Base-by-base conservation (phyloP, 768 basidiomycete genomes). In the Neoboletus magnificus region DNA sequence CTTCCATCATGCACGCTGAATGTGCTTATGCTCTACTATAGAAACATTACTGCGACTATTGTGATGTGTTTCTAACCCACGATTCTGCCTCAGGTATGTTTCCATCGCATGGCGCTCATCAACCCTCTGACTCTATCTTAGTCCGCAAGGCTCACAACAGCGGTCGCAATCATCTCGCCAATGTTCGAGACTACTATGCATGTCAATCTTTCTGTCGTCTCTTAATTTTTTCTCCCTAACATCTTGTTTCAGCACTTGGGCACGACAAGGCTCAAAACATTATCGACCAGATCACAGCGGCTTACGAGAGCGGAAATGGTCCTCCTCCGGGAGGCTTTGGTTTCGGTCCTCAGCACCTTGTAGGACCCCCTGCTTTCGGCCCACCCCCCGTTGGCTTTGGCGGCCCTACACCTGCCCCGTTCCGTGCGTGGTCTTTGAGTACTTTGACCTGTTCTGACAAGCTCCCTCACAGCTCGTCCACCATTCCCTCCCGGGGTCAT, bases 81-180 rank as follows among this genome's bases (percentile, higher is more conserved):
- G 93, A 97, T 67, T 95, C 93, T 5, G 84, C 93, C 48, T 95
- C 93, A 56, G 93, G 93, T 89, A 58, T 50, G 79, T 69, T 54
- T 57, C 16, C 7, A 4, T 36, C 13, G 2, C 57, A 30, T 46
- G 12, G 6, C 30, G 40, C 37, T 8, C 47, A 5, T 41, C 46
- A 20, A 13, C 20, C 29, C 56, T 53, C 54, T 43, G 59, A 66
- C 50, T 10, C 29, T 25, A 4, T 45, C 48, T 58, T 65, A 96
- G 95, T 97, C 35, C 89, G 97, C 59, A 97, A 98, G 74, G 97
- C 97, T 50, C 97, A 99, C 73, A 98, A 99, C 74, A 92, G 89
- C 55, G 97, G 97, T 62, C 82, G 96, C 55, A 99, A 99, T 74
- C 97, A 99, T 70, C 81, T 98, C 37, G 81, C 92, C 37, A 99